A percentile compares a stretch with the other conserved stretches of the same genome.
phyloP scores from a whole-genome alignment of 2,329 filamentous ascomycete genomes.

The Fulvia fulva region DNA sequence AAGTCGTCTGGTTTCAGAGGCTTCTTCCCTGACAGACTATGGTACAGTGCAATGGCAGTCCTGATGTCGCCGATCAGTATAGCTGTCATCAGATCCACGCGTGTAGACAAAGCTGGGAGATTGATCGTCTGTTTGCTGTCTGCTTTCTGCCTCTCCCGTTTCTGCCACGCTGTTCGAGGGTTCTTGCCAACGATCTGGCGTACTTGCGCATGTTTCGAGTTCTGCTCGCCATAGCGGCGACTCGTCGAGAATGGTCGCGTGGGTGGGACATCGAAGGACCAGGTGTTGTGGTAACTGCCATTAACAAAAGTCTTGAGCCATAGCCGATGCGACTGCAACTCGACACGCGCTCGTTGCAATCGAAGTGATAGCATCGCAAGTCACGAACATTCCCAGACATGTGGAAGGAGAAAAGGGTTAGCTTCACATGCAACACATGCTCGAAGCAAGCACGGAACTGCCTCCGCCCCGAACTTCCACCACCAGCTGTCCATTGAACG shows the following conservation, averaged over 20 bases:
- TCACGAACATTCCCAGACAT: background rate
- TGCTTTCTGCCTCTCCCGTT: constrained; percentile 10
- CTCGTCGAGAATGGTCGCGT: background rate
- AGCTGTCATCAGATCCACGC: constrained; percentile 19
- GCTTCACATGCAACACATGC: constrained; percentile 5
- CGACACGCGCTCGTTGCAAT: constrained; percentile 18
- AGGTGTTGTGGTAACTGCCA: background rate
- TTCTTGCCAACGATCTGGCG: background rate
- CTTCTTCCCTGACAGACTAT: constrained; percentile 13
- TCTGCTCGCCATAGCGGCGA: background rate
- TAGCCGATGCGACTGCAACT: constrained; percentile 23
- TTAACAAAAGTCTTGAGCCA: constrained; percentile 24
- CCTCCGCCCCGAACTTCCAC: background rate
- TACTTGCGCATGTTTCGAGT: background rate
- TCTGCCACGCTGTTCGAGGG: background rate
- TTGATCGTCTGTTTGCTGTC: constrained; percentile 1
- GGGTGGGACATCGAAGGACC: background rate
- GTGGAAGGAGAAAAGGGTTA: background rate
- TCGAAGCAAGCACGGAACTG: background rate
- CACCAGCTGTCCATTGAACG: constrained; percentile 14
- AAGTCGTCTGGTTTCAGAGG: constrained; percentile 14
- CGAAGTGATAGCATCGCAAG: constrained; percentile 15
- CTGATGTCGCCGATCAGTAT: constrained; percentile 17
- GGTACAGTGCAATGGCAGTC: constrained; percentile 20
- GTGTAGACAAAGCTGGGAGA: constrained; percentile 6